Conservation (phyloP, 139 green algal species). For the Picochlorum sp. region DNA sequence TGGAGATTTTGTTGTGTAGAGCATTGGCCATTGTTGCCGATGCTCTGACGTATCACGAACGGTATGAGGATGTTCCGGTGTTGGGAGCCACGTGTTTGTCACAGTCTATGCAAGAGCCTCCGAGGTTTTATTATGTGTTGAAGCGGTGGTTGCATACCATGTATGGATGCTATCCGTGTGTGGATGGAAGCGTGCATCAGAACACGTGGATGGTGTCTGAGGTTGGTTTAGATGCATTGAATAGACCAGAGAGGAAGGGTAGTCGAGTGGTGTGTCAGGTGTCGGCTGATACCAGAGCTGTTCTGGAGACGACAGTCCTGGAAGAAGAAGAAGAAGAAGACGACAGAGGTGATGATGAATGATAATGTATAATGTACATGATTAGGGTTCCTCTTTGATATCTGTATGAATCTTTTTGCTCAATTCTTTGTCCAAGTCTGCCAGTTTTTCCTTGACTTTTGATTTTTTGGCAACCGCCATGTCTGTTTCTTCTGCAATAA, state of each 20-base stretch:
- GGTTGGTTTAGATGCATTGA: background rate
- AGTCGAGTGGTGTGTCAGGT: no score
- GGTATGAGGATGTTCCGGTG: no score
- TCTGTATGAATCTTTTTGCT: background rate
- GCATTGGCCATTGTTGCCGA: background rate
- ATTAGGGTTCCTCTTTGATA: no score
- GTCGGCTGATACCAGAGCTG: no score
- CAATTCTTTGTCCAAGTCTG: background rate
- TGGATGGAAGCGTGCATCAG: background rate
- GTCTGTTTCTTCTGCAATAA: constrained; percentile 15
- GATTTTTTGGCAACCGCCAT: constrained; percentile 10
- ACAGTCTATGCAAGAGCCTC: background rate
- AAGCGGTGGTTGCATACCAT: background rate
- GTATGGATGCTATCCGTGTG: background rate
- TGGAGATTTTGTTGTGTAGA: background rate
- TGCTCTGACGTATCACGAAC: background rate
- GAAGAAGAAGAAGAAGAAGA: no score
- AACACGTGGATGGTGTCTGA: background rate
- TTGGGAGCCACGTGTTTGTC: background rate
- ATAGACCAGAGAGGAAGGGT: no score
- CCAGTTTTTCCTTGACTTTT: background rate
- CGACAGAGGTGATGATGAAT: no score
- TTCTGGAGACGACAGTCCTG: no score
- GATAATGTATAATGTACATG: no score
- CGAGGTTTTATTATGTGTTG: constrained; percentile 1